Evolutionary conservation across 106 monocot species (phyloP).

Genomic region (Gastrodia elata): DNA sequence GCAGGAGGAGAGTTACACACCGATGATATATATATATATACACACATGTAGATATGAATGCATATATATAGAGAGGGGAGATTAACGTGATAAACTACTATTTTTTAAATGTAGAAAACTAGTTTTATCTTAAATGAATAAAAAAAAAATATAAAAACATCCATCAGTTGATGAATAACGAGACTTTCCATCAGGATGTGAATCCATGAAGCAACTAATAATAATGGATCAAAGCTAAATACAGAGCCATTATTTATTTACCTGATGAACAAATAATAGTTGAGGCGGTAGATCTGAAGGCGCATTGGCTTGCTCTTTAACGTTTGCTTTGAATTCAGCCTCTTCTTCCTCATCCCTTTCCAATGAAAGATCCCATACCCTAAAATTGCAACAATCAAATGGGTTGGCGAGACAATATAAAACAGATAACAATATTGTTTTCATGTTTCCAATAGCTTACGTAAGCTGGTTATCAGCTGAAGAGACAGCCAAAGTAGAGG

Average conservation of each 20-base stretch:
- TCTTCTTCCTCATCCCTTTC: constrained; percentile 97
- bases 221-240: not conserved
- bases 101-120: no score
- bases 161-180: no score
- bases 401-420: not conserved
- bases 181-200: not conserved
- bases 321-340: constrained; percentile 73
- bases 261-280: constrained; percentile 98
- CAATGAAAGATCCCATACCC: constrained; percentile 93
- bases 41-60: no score
- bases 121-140: no score
- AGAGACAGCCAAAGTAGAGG: constrained; percentile 85
- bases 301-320: constrained; percentile 76
- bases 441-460: constrained; percentile 24
- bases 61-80: no score
- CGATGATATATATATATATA: no score
- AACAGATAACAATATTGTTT: not conserved
- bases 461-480: constrained; percentile 89
- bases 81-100: no score
- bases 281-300: constrained; percentile 92
- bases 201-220: not conserved
- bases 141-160: no score
- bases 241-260: constrained; percentile 8
- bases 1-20: no score
- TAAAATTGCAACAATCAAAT: constrained; percentile 15